Evolutionary conservation across 768 basidiomycete species (phyloP).

Genomic region (Russula foetens): DNA sequence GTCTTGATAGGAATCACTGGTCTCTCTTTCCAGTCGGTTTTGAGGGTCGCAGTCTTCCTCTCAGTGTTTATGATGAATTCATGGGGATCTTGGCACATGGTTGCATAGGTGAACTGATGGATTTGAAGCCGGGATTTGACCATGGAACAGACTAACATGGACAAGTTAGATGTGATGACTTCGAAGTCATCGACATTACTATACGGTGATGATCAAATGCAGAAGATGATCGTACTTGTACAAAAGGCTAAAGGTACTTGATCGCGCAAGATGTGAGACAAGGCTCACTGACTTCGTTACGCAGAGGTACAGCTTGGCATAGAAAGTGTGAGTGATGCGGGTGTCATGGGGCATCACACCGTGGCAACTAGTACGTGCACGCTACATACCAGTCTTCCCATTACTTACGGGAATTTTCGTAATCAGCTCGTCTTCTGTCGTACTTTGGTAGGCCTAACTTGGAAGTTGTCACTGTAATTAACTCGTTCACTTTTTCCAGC

Average conservation of each 20-base stretch:
- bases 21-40: constrained; percentile 23
- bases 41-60: constrained; percentile 1
- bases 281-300: too few species aligned
- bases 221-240: constrained; percentile 1
- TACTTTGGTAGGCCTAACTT: background rate
- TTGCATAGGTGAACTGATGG: constrained; percentile 31
- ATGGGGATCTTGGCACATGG: constrained; percentile 31
- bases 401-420: background rate
- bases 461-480: background rate
- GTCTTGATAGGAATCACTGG: constrained; percentile 20
- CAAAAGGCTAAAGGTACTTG: background rate
- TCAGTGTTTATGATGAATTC: constrained; percentile 24
- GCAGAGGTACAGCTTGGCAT: background rate
- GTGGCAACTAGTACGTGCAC: background rate
- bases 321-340: too few species aligned
- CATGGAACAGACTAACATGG: too few species aligned
- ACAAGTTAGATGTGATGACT: constrained; percentile 7
- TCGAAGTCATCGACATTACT: background rate
- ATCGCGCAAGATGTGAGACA: too few species aligned
- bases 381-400: background rate
- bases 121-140: background rate
- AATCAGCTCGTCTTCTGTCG: constrained; percentile 1
- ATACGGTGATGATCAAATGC: background rate
- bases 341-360: background rate
- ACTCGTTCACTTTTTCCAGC: background rate